Evolutionary conservation across 805 yeast genomes (phyloP), one percentile per base, ranked within the genome.

Genomic region (Millerago galiae): DNA sequence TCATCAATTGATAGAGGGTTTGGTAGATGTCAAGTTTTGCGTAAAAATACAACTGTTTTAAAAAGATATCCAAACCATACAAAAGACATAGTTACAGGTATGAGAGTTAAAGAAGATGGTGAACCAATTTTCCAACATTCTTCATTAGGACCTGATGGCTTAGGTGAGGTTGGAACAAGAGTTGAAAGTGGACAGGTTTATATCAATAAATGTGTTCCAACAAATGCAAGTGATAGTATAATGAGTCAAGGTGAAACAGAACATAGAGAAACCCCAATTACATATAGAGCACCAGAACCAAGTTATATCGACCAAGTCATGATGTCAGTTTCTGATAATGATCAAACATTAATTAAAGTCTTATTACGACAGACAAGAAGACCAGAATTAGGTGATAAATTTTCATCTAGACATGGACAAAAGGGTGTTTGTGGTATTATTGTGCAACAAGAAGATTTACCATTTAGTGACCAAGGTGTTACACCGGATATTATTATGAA

Each of bases 371-470:
- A 93, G 61, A 89, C 97, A 5, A 80, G 99, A 70, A 79, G 98
- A 61, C 99, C 99, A 0, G 99, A 93, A 66, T 69, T 93, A 40
- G 99, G 99, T 51, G 99, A 93, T 60, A 93, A 93, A 64, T 93
- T 93, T 59, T 89, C 97, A 2, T 88, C 96, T 1, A 79, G 99
- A 65, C 98, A 91, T 67, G 99, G 99, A 32, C 99, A 91, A 63
- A 91, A 91, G 71, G 99, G 99, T 78, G 98, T 93, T 26, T 91
- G 98, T 71, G 98, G 99, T 67, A 88, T 93, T 53, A 93, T 91
- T 62, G 97, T 91, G 5, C 89, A 88, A 53, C 98, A 91, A 61
- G 98, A 91, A 54, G 99, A 91, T 58, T 73, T 91, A 74, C 99
- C 99, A 12, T 91, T 91, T 66, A 87, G 81, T 59, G 98, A 93